Evolutionary conservation across 2,329 filamentous ascomycete species (phyloP), one percentile per base, ranked within the genome.

Genomic region (Neofusicoccum kwambonambiense): DNA sequence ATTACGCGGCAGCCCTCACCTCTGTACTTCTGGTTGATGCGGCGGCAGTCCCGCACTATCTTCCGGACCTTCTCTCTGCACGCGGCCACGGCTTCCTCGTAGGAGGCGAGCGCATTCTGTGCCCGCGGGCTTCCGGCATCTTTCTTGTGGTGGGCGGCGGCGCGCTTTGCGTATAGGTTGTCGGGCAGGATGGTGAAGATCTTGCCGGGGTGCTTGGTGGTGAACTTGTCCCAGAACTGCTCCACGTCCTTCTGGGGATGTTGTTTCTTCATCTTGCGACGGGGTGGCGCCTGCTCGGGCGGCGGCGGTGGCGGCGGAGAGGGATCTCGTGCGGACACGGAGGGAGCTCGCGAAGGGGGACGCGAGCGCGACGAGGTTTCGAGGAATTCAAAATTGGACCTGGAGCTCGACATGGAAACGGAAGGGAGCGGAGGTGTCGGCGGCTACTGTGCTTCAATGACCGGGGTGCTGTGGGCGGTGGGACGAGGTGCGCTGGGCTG

Each of bases 1-100:
- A 34, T 58, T 19, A 22, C 41, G 42, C 31, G 35, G 35, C 12
- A 22, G n/a, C 27, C 56, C n/a, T 37, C 27, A 60, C 56, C 56
- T 4, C 89, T 86, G 73, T 95, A 96, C 76, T 92, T 93, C 73
- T 92, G 89, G 75, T 96, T 96, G 56, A 91, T 84, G 3, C 90
- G 85, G 27, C 87, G 83, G 74, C 92, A 96, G 74, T 87, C 84
- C 62, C 77, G 79, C 11, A 84, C 80, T 65, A 87, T 86, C 56
- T 83, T 82, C 13, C 81, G 76, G 4, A 87, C 84, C 35, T 84
- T 82, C 66, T 84, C 84, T 63, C 82, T 82, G 76, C 92, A 96
- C 67, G 89, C 85, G 15, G 82, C 82, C 1, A 84, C 87, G 0
- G 91, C 91, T 70, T 90, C 86, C 65, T 91, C 86, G 73, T 92